Percentiles rank a stretch among this genome's conserved stretches.
Conservation (phyloP, 1,139 yeast genomes). For the Zygoascus meyerae region DNA sequence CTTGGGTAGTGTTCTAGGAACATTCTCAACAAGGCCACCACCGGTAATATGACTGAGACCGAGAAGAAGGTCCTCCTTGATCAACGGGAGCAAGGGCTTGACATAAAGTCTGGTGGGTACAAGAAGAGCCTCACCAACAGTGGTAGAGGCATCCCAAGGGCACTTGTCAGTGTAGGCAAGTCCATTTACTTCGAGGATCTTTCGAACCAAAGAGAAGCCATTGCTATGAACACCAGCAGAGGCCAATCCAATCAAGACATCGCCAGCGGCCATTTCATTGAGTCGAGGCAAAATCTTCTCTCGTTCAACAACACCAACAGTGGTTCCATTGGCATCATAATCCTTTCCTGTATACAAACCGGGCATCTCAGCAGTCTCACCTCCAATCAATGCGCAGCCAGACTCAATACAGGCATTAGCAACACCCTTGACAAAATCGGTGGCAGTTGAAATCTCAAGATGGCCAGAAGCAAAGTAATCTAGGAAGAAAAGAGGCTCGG, state of each 20-base stretch:
- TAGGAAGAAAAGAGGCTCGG: slow-evolving; percentile 91
- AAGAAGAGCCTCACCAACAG: slow-evolving; percentile 81
- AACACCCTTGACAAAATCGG: slow-evolving; percentile 89
- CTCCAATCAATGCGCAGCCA: slow-evolving; percentile 97
- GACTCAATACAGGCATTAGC: slow-evolving; percentile 94
- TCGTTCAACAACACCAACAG: slow-evolving; percentile 96
- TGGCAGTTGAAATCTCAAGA: slow-evolving; percentile 75
- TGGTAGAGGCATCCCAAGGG: slow-evolving; percentile 69
- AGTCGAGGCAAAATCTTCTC: slow-evolving; percentile 66
- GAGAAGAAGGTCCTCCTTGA: slow-evolving; percentile 59
- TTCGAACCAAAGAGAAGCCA: slow-evolving; percentile 95
- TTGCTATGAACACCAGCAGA: slow-evolving; percentile 96
- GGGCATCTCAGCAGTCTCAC: slow-evolving; percentile 99
- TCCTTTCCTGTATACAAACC: slow-evolving; percentile 95
- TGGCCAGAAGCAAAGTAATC: slow-evolving; percentile 97
- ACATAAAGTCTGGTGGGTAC: slow-evolving; percentile 94
- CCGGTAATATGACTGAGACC: slow-evolving; percentile 98
- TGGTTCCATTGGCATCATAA: slow-evolving; percentile 97
- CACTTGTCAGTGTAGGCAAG: slow-evolving; percentile 66
- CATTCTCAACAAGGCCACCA: slow-evolving; percentile 94
- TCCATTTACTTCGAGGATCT: slow-evolving; percentile 72
- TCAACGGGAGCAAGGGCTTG: slow-evolving; percentile 73
- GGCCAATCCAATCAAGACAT: slow-evolving; percentile 76
- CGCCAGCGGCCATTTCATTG: slow-evolving; percentile 64
- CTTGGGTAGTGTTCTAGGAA: slow-evolving; percentile 89